Percentiles rank a stretch among this genome's conserved stretches.
These are phyloP conservation scores for Calonectria multiphialidica DNA, from an alignment of 2,329 filamentous ascomycete species.

Conservation along the genomic window DNA sequence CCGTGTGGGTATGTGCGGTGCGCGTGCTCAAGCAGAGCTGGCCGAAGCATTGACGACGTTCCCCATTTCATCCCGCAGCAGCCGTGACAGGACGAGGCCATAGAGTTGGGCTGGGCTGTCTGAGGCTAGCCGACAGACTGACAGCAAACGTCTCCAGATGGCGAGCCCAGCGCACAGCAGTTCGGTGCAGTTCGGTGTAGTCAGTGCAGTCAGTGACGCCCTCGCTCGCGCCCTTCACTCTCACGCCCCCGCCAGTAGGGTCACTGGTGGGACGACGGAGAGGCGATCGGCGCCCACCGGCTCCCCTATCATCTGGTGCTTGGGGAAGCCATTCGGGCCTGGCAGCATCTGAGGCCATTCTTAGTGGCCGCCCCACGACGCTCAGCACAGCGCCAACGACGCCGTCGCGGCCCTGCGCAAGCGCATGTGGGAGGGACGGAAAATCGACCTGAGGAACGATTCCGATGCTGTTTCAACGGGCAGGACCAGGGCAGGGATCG, in stretches of 20 bases:
- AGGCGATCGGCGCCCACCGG: slow-evolving; percentile 3
- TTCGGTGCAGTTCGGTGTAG: too few relatives aligned
- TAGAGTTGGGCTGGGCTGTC: background rate
- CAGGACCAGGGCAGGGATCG: background rate
- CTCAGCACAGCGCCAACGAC: slow-evolving; percentile 4
- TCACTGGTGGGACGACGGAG: background rate
- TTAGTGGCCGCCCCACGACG: slow-evolving; percentile 13
- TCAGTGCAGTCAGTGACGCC: background rate
- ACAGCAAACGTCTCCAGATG: background rate
- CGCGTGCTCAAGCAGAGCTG: background rate
- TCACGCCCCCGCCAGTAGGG: background rate
- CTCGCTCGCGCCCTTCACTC: too few relatives aligned
- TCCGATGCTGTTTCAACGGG: background rate
- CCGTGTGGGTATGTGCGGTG: background rate
- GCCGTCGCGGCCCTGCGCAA: background rate
- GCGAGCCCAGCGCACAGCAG: background rate
- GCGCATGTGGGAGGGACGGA: slow-evolving; percentile 5
- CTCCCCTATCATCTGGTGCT: background rate
- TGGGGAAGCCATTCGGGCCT: slow-evolving; percentile 14
- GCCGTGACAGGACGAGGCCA: background rate
- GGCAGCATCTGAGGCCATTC: background rate
- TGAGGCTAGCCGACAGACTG: background rate
- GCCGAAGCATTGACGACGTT: background rate
- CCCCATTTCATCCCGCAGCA: background rate
- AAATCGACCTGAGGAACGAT: slow-evolving; percentile 1